A percentile compares a stretch with the other conserved stretches of the same genome.
These are phyloP conservation scores for Debaryomyces subglobosus DNA, from an alignment of 1,139 yeast genomes.

Conservation along the genomic window DNA sequence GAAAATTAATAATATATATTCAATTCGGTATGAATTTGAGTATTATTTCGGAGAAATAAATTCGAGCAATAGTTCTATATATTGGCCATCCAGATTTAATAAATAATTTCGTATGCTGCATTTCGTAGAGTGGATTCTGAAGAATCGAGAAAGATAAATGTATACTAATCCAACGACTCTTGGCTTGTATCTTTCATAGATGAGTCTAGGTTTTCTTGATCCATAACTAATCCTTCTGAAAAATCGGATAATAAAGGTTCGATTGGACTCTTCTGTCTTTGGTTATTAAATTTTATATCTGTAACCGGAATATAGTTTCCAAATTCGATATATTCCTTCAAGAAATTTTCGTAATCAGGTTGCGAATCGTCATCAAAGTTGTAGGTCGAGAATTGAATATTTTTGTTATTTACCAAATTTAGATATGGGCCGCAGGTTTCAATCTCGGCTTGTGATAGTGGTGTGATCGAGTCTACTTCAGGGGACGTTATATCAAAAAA, in stretches of 20 bases:
- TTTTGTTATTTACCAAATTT: slow-evolving; percentile 47
- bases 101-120: slow-evolving; percentile 3
- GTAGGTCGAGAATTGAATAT: slow-evolving; percentile 37
- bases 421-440: slow-evolving; percentile 65
- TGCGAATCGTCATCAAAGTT: slow-evolving; percentile 17
- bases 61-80: neutral
- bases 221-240: slow-evolving; percentile 11
- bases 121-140: neutral
- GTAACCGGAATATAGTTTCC: slow-evolving; percentile 19
- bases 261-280: neutral
- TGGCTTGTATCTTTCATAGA: neutral
- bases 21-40: neutral
- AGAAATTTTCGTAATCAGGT: slow-evolving; percentile 15
- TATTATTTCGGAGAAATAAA: neutral
- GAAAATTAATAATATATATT: neutral
- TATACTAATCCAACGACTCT: neutral
- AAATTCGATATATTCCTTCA: slow-evolving; percentile 15
- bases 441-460: slow-evolving; percentile 64
- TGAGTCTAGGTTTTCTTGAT: slow-evolving; percentile 6
- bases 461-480: slow-evolving; percentile 20
- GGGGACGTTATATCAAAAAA: slow-evolving; percentile 15
- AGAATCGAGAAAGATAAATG: neutral
- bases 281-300: slow-evolving; percentile 13
- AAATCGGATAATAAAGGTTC: slow-evolving; percentile 1
- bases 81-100: slow-evolving; percentile 5